Base-by-base conservation (phyloP, 192 early-diverging fungal species). In the Coemansia sp. region DNA sequence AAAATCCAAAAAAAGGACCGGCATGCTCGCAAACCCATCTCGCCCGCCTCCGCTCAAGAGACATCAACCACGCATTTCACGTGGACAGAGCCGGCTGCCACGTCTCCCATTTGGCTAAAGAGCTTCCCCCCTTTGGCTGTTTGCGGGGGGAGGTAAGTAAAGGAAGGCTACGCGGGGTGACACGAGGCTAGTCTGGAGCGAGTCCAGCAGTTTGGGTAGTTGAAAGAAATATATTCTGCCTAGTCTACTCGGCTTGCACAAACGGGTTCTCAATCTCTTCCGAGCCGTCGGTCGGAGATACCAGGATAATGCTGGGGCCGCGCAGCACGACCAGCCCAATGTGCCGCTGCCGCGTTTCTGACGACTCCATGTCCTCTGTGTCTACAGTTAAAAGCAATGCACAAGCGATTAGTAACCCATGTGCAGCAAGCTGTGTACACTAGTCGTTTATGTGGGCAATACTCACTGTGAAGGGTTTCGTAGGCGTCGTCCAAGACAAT, bases 231-330 rank as follows among this genome's bases (percentile, higher is more conserved):
- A 11, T 20, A 45, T 20, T 20, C 11, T 4, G 3, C 23, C 5
- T 18, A 23, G 7, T 33, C 61, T 65, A 71, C 57, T 84, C 62
- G 20, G 71, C 79, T 61, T 76, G 76, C 18, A 88, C 70, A 72
- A 95, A 98, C 12, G 94, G 95, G 65, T 98, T 96, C 21, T 85
- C 91, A 59, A 98, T 98, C 70, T 92, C 89, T 62, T 94, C 88
- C 8, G 88, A 88, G 38, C 94, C 95, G 66, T 97, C 94, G 14
- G 89, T 82, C 4, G 96, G 96, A 52, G 94, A 93, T 64, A 99
- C 88, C 68, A 93, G 75, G 53, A 96, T 94, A 63, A 99, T 85
- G 26, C 92, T 86, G 1, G 95, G 92, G 8, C 94, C 93, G 70
- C 96, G 87, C 62, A 89, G 90, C 33, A 99, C 93, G 1, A 95